Evolutionary conservation across 2,329 filamentous ascomycete genomes (phyloP), one percentile per base, ranked within the genome.

Genomic region (Pezicula rhizophila): DNA sequence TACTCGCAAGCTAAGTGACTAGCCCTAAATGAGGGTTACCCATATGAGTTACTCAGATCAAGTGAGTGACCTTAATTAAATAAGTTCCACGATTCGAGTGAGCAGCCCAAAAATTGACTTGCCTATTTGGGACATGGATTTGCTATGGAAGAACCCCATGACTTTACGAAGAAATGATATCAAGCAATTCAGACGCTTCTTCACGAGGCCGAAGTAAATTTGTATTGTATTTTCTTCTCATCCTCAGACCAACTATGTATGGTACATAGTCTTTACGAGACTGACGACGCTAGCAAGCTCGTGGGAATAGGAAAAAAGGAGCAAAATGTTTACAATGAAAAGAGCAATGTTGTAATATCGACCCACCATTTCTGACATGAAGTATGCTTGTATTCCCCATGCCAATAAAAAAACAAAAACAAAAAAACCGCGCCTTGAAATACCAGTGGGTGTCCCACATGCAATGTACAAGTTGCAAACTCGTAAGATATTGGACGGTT

Each of bases 401-500:
- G 38, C 51, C 55, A 56, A 59, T 51, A 56, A 42, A n/a, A n/a
- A n/a, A n/a, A n/a, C n/a, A n/a, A n/a, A n/a, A n/a, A n/a, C n/a
- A 57, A 51, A 54, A 55, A 58, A 47, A 57, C 58, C 54, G 48
- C 50, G 42, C 49, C 52, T 57, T 50, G 55, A 60, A 52, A 60
- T 60, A 50, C 56, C 52, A 45, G 53, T 52, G 47, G 43, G 42
- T 37, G 48, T 51, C 48, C 50, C 44, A 51, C 47, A 52, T 52
- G 45, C 46, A 51, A 58, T 58, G 53, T 56, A 59, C 52, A 57
- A 37, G 52, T 58, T 54, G 54, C 50, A 56, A 57, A 55, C 52
- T 55, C 53, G 54, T 61, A 62, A 58, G 39, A 63, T 62, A 53
- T 59, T 60, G 50, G 38, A 47, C 52, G 51, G 42, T 58, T 53